Base-by-base conservation (phyloP, 192 early-diverging fungal genomes). In the Coemansia sp. region DNA sequence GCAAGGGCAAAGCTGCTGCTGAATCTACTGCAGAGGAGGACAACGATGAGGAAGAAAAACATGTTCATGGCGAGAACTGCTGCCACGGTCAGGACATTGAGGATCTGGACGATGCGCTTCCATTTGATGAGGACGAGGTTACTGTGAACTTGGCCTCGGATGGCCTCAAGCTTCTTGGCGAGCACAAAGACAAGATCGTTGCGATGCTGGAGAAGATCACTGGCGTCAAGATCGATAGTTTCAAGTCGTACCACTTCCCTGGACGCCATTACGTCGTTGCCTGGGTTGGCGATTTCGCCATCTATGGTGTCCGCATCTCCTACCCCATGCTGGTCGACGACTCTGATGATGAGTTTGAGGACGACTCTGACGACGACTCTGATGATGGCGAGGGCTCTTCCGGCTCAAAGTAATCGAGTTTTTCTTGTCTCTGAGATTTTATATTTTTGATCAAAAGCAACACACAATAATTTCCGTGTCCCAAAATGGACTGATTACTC, bases 191-290 rank as follows among this genome's bases (percentile, higher is more conserved):
- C 30, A 66, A 73, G 61, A 46, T 82, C 12, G 58, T 69, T 25
- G 63, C 51, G 21, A 33, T 58, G 58, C 64, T 77, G 43, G 79
- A 82, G 64, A 77, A 77, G 61, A 58, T 68, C 42, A 65, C 74
- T 12, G 74, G 79, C 39, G 16, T 51, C 64, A 70, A 70, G 58
- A 77, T 77, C 40, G 79, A 77, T 42, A 64, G 62, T 33, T 82
- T 82, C 79, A 82, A 82, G 79, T 37, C 64, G 55, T 82, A 67
- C 74, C 70, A 73, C 66, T 70, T 82, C 67, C 79, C 79, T 16
- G 79, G 79, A 30, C 79, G 79, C 52, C 62, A 82, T 71, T 82
- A 82, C 51, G 66, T 82, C 23, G 79, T 82, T 63, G 74, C 68
- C 20, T 82, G 79, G 79, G 70, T 82, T 43, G 64, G 72, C 67